phyloP scores from a whole-genome alignment of 257 asterid genomes.

The Scutellaria galericulata region DNA sequence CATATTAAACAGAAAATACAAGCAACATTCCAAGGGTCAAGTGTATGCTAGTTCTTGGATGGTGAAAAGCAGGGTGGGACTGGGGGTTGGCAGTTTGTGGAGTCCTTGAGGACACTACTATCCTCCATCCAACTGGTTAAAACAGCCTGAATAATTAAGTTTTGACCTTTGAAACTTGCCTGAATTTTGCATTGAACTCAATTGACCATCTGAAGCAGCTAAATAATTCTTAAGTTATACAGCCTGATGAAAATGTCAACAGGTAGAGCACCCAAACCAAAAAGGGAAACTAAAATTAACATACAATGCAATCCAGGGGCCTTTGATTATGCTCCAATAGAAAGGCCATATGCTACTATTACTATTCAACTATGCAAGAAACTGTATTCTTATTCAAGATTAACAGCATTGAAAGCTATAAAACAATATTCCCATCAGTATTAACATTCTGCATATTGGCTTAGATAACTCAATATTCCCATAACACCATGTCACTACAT shows the following conservation, averaged over 20 bases:
- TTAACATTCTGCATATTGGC: neutral
- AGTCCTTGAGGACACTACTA: neutral
- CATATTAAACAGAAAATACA: neutral
- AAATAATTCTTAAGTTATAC: constrained; percentile 2
- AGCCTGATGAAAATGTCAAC: neutral
- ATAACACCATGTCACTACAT: neutral
- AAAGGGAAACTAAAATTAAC: neutral
- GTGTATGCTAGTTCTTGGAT: constrained; percentile 7
- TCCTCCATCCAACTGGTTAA: constrained; percentile 14
- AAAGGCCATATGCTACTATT: neutral
- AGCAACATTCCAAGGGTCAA: constrained; percentile 2
- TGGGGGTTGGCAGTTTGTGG: neutral
- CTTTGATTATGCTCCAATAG: neutral
- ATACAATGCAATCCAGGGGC: neutral
- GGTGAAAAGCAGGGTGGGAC: constrained; percentile 7
- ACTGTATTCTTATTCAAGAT: neutral
- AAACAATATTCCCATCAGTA: neutral
- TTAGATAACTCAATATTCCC: neutral
- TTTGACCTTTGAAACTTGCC: neutral
- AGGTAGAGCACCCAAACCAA: neutral
- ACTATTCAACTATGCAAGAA: neutral
- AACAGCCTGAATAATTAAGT: neutral
- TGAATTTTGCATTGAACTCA: neutral
- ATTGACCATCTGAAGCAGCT: constrained; percentile 22
- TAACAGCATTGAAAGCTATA: neutral